A percentile compares a stretch with the other conserved stretches of the same genome.
phyloP scores from a whole-genome alignment of 139 green algal species.

The Coelastrella sp. region DNA sequence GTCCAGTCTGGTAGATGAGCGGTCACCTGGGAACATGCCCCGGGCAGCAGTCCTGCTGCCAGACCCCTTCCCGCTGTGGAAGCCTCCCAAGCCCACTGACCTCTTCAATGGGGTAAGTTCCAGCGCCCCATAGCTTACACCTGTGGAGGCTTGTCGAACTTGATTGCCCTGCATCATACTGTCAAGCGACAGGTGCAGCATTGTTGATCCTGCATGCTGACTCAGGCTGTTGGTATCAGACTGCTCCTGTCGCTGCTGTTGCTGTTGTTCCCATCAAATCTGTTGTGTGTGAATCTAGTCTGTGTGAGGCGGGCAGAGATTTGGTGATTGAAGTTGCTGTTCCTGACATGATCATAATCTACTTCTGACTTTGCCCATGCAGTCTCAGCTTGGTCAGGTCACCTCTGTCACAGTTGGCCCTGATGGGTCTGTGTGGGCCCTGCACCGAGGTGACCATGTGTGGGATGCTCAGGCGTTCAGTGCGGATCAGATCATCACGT shows the following conservation, averaged over 20 bases:
- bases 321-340: background rate
- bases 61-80: constrained; percentile 62
- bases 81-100: constrained; percentile 45
- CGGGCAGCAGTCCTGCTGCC: constrained; percentile 15
- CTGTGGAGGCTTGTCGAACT: background rate
- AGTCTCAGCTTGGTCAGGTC: constrained; percentile 46
- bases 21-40: constrained; percentile 53
- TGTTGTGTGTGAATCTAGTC: no score
- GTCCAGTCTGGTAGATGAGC: constrained; percentile 30
- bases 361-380: background rate
- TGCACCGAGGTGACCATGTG: constrained; percentile 68
- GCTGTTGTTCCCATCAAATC: background rate
- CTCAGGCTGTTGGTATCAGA: background rate
- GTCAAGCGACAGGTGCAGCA: background rate
- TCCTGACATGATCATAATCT: background rate
- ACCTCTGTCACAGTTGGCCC: constrained; percentile 50
- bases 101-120: background rate
- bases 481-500: constrained; percentile 37
- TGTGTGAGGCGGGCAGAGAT: no score
- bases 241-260: background rate
- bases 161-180: background rate
- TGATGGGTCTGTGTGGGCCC: constrained; percentile 75
- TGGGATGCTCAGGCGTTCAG: constrained; percentile 69
- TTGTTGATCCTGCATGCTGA: background rate
- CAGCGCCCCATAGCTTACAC: background rate